phyloP scores from a whole-genome alignment of 805 yeast species.

The Blastobotrys attinorum region DNA sequence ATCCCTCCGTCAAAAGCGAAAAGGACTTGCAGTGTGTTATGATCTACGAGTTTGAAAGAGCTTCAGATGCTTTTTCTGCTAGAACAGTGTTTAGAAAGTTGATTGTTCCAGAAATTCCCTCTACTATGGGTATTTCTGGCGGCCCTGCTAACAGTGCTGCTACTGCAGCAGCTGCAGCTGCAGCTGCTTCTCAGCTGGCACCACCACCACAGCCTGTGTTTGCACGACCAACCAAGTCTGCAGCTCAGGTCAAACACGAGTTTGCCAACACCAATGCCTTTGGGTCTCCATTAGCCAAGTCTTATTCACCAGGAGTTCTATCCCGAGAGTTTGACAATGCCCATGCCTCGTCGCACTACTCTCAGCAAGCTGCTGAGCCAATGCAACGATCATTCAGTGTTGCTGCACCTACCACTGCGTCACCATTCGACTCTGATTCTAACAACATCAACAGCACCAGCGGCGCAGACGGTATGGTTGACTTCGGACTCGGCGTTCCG shows the following conservation, averaged over 20 bases:
- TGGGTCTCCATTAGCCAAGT: constrained; percentile 1
- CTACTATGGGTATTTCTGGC: neutral
- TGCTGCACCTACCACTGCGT: constrained; percentile 3
- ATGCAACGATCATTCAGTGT: constrained; percentile 19
- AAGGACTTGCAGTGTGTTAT: constrained; percentile 16
- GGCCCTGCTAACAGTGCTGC: neutral
- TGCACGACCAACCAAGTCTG: neutral
- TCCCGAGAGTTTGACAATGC: no score
- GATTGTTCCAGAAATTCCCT: neutral
- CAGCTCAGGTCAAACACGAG: neutral
- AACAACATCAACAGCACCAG: no score
- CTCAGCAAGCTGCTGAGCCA: constrained; percentile 5
- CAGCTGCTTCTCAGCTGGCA: constrained; percentile 1
- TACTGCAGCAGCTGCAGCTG: neutral
- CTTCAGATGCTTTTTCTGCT: constrained; percentile 28
- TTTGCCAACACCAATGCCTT: neutral
- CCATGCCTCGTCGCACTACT: neutral
- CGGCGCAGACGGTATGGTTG: neutral
- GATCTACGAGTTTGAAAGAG: constrained; percentile 30
- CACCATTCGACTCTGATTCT: neutral
- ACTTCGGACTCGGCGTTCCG: neutral
- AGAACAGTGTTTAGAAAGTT: constrained; percentile 27
- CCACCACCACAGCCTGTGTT: constrained; percentile 1
- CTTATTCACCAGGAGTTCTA: no score
- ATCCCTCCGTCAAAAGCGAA: neutral